Base-by-base conservation (phyloP, 768 basidiomycete genomes). In the Termitomyces sp. region DNA sequence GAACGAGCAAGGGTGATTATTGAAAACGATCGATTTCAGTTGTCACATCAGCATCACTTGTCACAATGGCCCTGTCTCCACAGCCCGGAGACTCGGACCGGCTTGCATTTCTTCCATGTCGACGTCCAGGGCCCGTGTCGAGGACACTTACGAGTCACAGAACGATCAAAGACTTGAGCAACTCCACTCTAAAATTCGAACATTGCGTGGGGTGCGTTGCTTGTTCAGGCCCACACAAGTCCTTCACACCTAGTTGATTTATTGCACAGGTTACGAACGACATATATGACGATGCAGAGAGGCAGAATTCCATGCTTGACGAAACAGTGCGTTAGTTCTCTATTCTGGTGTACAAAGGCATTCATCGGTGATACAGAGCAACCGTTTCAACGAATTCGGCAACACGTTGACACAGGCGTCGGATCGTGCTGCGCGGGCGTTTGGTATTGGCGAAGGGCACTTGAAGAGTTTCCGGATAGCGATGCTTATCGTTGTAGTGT, bases 141-240 rank as follows among this genome's bases (percentile, higher is more conserved):
- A 91, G 67, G 82, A 88, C 56, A 88, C 86, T 1, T 92, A 93
- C 64, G 92, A 94, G 69, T 67, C 80, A 7, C 92, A 94, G 70
- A 94, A 94, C 68, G 90, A 94, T 76, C 85, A 90, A 65, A 78
- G 84, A 29, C 78, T 94, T 12, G 90, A 94, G 56, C 88, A 91
- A 50, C 76, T 94, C 2, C 92, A 94, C 69, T 84, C 89, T 20
- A 94, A 94, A 69, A 82, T 93, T 48, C 82, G 90, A 42, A 88
- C 87, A 18, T 68, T 94, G 47, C 84, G 91, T 59, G 87, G 88
- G n/a, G 92, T 93, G 68, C 62, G 82, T 52, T 18, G 34, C 18
- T 27, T 51, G 18, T 4, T 41, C 52, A 37, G 31, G 61, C 18
- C 22, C 47, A 29, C 39, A 41, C 18, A 18, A 18, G 37, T 16